Base-by-base conservation (phyloP, 352 stramenopile species). In the Phytophthora capsici region DNA sequence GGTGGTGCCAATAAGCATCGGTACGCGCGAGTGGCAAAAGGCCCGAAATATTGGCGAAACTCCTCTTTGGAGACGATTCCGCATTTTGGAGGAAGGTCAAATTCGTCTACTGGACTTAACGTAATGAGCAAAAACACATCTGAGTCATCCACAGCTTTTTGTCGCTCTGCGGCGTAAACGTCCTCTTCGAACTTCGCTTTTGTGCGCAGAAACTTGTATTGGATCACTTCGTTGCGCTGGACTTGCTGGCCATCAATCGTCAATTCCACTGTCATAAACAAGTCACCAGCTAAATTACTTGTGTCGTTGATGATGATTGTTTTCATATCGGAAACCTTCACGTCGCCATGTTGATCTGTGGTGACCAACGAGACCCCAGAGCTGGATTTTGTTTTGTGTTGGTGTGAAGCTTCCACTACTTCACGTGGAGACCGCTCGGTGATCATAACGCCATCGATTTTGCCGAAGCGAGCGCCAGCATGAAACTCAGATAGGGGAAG, bases 21-120 rank as follows among this genome's bases (percentile, higher is more conserved):
- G 7, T 8, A 28, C 3, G 25, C 25, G 7, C 25, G 25, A 28
- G 25, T 8, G 25, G 25, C 41, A 55, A 67, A 62, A 2, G 59
- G 59, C n/a, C 59, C 59, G 28, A 67, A 67, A 28, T 66, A 68
- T 53, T 17, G 22, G 13, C 0, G 23, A 52, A 68, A 68, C 7
- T 63, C 59, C 10, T 45, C 14, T 1, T 16, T 57, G 2, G 43
- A 68, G 3, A 64, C 61, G 13, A 69, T 46, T 34, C 53, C 53
- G 3, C 53, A 58, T 52, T 38, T 1, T 52, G 36, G 17, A 37
- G 57, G 57, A 52, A 64, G 56, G 23, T 6, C 45, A 64, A 65
- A 52, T 1, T 63, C 6, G 10, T 4, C 7, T 2, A 20, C 12
- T 43, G 53, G 0, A 47, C 14, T 44, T 45, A 46, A 6, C 10